A percentile compares a stretch with the other conserved stretches of the same genome.
Evolutionary conservation across 495 filamentous ascomycete genomes (phyloP).

Genomic region (Pyrenula aspistea): DNA sequence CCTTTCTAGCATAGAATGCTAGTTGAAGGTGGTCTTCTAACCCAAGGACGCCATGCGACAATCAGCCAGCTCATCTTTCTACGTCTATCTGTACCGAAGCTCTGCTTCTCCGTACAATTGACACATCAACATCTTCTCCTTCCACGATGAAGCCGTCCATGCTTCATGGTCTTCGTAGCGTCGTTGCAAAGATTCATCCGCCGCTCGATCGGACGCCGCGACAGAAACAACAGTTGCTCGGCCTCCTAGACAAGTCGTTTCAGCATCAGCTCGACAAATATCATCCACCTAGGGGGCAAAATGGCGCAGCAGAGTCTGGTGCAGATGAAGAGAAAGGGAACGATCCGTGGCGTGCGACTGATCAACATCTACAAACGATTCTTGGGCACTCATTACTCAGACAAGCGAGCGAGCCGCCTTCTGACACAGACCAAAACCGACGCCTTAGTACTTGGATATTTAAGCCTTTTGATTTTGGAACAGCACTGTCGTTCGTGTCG

Average conservation of each 20-base stretch:
- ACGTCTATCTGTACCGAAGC: too few species aligned
- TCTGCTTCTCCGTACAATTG: too few species aligned
- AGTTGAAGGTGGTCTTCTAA: too few species aligned
- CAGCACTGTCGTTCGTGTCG: background rate
- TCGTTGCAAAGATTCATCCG: slow-evolving; percentile 53
- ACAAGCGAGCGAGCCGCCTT: background rate
- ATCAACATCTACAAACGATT: slow-evolving; percentile 49
- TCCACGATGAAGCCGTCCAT: slow-evolving; percentile 28
- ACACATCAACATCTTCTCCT: too few species aligned
- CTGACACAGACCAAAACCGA: background rate
- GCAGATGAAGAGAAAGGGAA: slow-evolving; percentile 1
- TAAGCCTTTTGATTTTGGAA: background rate
- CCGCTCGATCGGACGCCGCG: slow-evolving; percentile 52
- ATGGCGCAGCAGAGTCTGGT: slow-evolving; percentile 10
- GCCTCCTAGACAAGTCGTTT: slow-evolving; percentile 64
- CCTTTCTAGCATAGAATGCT: too few species aligned
- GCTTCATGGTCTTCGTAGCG: slow-evolving; percentile 26
- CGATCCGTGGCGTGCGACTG: slow-evolving; percentile 26
- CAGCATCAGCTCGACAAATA: slow-evolving; percentile 57
- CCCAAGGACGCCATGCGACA: too few species aligned
- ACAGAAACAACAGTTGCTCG: slow-evolving; percentile 57
- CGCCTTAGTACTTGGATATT: too few species aligned
- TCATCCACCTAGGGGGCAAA: slow-evolving; percentile 29
- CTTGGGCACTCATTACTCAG: slow-evolving; percentile 65
- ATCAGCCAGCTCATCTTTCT: too few species aligned